These are phyloP conservation scores for Flaveria linearis DNA, from an alignment of 129 eudicot genomes.

Conservation along the genomic window DNA sequence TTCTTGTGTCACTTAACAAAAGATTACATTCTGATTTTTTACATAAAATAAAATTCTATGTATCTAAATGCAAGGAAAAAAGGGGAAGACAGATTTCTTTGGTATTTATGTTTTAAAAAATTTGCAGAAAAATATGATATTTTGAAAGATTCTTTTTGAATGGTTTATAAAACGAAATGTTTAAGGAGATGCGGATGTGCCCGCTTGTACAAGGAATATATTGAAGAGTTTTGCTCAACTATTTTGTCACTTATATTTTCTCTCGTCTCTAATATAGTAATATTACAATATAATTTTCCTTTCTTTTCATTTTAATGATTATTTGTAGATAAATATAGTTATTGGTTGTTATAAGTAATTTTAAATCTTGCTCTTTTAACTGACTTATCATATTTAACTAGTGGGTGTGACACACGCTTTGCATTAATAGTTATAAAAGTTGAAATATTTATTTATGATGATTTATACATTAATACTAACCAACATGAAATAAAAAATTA, in stretches of 20 bases:
- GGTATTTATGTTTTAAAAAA: neutral
- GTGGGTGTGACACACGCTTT: no score
- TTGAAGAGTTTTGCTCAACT: neutral
- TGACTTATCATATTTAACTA: no score
- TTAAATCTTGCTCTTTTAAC: no score
- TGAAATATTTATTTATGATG: no score
- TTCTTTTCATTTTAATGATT: no score
- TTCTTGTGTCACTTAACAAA: slow-evolving; percentile 6
- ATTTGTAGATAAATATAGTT: no score
- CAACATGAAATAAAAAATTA: no score
- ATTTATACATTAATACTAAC: no score
- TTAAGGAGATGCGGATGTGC: neutral
- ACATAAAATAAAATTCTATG: neutral
- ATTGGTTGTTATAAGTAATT: no score
- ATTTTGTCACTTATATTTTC: slow-evolving; percentile 11
- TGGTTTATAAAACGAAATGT: neutral
- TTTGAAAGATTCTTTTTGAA: neutral
- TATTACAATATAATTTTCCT: no score
- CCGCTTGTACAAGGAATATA: slow-evolving; percentile 18
- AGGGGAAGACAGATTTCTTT: neutral
- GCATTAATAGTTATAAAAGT: no score
- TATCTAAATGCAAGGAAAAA: neutral
- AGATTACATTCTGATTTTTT: neutral
- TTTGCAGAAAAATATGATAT: neutral
- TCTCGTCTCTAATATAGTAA: neutral